Evolutionary conservation across 73 alveolate species (phyloP), one percentile per base, ranked within the genome.

Genomic region (Paramecium sexaurelia): DNA sequence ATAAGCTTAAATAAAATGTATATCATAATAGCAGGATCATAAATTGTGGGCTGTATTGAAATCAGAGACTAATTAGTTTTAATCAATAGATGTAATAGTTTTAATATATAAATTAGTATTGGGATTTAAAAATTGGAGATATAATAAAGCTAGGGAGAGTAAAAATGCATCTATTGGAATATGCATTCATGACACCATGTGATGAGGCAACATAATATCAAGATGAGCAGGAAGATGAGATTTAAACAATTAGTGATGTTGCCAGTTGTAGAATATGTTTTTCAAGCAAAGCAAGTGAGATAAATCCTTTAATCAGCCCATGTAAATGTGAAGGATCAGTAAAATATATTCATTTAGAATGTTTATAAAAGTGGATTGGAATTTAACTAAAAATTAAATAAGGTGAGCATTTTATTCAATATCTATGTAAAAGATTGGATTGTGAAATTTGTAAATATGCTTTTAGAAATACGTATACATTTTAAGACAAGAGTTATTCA

Each of bases 191-290:
- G 68, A 40, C 43, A 9, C 40, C 43, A 1, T 39, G 55, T 9
- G 90, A 78, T 41, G 75, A 78, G 32, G 61, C 55, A 40, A 78
- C 90, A 1, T 6, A 78, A 71, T 71, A 35, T 17, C 15, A 71
- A 43, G 75, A 41, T 22, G 75, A 78, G 1, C 24, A 39, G 10
- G 90, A 78, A 37, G 90, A 78, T 0, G 90, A 37, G 5, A 24
- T 26, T 39, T 29, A 22, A 78, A 41, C 71, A 78, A 78, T 43
- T 22, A 69, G 55, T 56, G 85, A 33, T 55, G 93, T 75, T 6
- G 88, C 92, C 57, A 84, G 56, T 56, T 88, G 94, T 71, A 36
- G 94, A 43, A 69, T 88, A 24, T 88, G 94, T 19, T 69, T 88
- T 10, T 56, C 88, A 10, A 82, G 75, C 26, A 69, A 75, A 24